Evolutionary conservation across 495 filamentous ascomycete species (phyloP), one percentile per base, ranked within the genome.

Genomic region (Aspergillus kassunensis): DNA sequence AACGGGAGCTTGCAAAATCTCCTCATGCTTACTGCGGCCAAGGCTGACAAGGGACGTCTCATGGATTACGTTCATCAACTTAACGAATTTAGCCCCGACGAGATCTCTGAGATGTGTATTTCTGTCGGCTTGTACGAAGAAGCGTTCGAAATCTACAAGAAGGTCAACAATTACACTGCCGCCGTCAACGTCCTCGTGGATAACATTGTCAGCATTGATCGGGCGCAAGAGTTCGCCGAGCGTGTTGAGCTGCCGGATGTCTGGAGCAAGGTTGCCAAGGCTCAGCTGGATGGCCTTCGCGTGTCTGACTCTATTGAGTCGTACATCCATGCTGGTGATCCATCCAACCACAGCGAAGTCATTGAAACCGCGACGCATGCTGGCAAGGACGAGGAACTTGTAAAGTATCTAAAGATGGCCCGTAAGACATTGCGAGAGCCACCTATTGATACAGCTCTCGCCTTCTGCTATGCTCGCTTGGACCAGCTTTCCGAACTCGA

Each of bases 191-290:
- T 97, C 18, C 85, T 99, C 13, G 89, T 99, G 36, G 93, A 99
- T 64, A 87, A 99, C 63, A 81, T 99, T 61, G 93, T 97, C 55
- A 97, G 95, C 77, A 97, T 99, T 64, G 95, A 99, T 65, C 87
- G 95, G 56, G 92, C 95, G 2, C 93, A 95, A 61, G 90, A 93
- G 46, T 99, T 92, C 63, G 95, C 93, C 19, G 95, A 99, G 64
- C 90, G 90, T 55, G 89, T 97, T 46, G 95, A 99, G 63, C 76
- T 91, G 37, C 87, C 95, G 6, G 90, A 96, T 60, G 95, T 99
- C n/a, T 99, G 95, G 95, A 97, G 93, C 77, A 89, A 85, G 76
- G 90, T 99, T 56, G 95, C 90, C 58, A 99, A 99, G 80, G 95
- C 95, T 41, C 95, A 99, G 71, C 79, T 99, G 36, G 95, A 97